These are phyloP conservation scores for Sporothrix humicola DNA, from an alignment of 2,329 filamentous ascomycete genomes.

Conservation along the genomic window DNA sequence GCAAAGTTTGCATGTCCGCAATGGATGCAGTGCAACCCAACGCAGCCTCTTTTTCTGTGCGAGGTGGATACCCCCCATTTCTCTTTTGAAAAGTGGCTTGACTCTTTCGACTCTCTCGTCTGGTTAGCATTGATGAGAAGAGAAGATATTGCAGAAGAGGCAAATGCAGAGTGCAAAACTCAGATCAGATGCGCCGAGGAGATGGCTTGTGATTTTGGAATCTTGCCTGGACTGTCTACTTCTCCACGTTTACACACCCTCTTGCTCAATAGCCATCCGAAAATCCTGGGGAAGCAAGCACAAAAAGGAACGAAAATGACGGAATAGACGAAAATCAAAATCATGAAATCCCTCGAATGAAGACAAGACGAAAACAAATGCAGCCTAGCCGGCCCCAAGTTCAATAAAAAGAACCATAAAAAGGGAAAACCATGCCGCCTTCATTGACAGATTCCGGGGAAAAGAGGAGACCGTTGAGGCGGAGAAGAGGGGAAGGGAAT, in stretches of 20 bases:
- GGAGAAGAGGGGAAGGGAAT: conserved; percentile 16
- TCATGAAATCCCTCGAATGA: not conserved
- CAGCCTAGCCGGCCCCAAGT: not conserved
- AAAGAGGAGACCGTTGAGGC: conserved; percentile 18
- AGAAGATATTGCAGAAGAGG: not conserved
- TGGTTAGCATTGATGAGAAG: not conserved
- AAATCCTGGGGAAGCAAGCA: not conserved
- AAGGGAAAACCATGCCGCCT: not conserved
- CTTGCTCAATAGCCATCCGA: not conserved
- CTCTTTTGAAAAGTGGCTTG: not conserved
- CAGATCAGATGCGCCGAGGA: not conserved
- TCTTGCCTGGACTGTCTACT: not conserved
- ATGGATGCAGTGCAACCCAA: not conserved
- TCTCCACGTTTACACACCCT: not conserved
- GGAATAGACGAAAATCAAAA: not conserved
- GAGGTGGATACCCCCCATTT: not conserved
- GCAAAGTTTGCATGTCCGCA: not conserved
- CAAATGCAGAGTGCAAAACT: not conserved
- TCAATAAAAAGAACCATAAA: not conserved
- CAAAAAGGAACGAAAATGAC: not conserved
- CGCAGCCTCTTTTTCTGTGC: not conserved
- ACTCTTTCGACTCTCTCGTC: not conserved
- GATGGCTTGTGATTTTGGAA: not conserved
- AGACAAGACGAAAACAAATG: not conserved
- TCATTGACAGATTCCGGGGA: conserved; percentile 14